Evolutionary conservation across 106 monocot species (phyloP).

Genomic region (Acorus calamus): DNA sequence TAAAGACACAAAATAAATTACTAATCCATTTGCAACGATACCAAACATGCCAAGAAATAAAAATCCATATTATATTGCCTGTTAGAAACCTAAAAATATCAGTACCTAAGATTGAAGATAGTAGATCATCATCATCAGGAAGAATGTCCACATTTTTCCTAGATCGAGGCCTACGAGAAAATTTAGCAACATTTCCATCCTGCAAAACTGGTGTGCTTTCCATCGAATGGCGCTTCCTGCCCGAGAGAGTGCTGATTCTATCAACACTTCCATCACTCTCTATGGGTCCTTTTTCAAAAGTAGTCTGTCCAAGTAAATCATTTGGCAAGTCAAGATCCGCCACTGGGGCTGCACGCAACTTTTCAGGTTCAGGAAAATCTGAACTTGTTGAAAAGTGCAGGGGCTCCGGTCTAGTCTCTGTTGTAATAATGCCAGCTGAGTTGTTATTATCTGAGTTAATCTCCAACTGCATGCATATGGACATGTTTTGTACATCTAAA

Average conservation of each 20-base stretch:
- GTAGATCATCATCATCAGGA: constrained; percentile 77
- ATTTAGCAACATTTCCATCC: constrained; percentile 36
- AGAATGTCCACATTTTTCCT: constrained; percentile 41
- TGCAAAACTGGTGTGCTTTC: constrained; percentile 40
- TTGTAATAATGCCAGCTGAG: constrained; percentile 7
- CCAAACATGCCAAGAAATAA: neutral
- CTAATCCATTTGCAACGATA: neutral
- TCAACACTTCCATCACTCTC: constrained; percentile 71
- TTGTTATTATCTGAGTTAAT: constrained; percentile 4
- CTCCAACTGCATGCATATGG: constrained; percentile 10
- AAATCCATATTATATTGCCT: too few species aligned
- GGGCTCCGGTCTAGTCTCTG: constrained; percentile 14
- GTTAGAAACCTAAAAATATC: neutral
- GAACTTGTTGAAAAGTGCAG: constrained; percentile 37
- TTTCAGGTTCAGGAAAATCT: constrained; percentile 81
- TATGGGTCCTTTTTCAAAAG: constrained; percentile 42
- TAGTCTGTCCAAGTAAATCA: constrained; percentile 44
- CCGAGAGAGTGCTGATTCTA: constrained; percentile 34
- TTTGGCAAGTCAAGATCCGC: constrained; percentile 19
- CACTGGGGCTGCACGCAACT: constrained; percentile 46
- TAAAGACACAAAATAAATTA: neutral
- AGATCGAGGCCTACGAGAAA: constrained; percentile 29
- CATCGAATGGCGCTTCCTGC: constrained; percentile 37
- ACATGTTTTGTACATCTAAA: constrained; percentile 8
- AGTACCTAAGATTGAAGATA: constrained; percentile 92